Base-by-base conservation (phyloP, 345 rosid species). In the Eucalyptus leucophloia region DNA sequence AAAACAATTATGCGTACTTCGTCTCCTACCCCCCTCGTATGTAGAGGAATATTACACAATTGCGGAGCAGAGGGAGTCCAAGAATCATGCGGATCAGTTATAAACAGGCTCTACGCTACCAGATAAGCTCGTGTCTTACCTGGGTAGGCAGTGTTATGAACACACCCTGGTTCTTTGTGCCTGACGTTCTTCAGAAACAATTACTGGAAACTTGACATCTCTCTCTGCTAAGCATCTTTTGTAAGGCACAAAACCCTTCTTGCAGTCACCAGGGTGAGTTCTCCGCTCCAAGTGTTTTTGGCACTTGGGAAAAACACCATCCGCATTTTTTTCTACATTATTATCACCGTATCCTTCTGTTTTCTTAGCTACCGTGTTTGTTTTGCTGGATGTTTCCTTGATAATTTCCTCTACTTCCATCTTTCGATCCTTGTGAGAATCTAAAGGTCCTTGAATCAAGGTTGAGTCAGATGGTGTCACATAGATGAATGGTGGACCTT, bases 221-320 rank as follows among this genome's bases (percentile, higher is more conserved):
- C 93, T 91, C 67, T 94, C 96, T 5, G 92, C 93, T 34, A 93
- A 90, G 91, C 97, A 96, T 92, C 99, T 95, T 93, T 95, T 96
- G 92, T 94, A 94, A n/a, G 97, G 96, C 62, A 93, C 94, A 86
- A 95, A 95, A 53, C 96, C 97, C 89, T 88, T 92, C 13, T 37
- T 50, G 58, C 9, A 37, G 86, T 89, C 88, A 12, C 58, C 86
- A 10, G 87, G 65, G 50, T 87, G 88, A 34, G 28, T 28, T 87
- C 82, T 88, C 81, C 83, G 89, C 77, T 60, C 83, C 83, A 77
- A 37, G 83, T 37, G 83, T 37, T 77, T 72, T 37, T 77, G 83
- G 83, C 83, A 19, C 83, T 37, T 77, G 83, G 45, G 45, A 21
- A 77, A 37, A 77, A 77, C 47, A 37, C 83, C 45, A 69, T 92